Evolutionary conservation across 768 basidiomycete genomes (phyloP), one percentile per base, ranked within the genome.

Genomic region (Gymnopilus junonius): DNA sequence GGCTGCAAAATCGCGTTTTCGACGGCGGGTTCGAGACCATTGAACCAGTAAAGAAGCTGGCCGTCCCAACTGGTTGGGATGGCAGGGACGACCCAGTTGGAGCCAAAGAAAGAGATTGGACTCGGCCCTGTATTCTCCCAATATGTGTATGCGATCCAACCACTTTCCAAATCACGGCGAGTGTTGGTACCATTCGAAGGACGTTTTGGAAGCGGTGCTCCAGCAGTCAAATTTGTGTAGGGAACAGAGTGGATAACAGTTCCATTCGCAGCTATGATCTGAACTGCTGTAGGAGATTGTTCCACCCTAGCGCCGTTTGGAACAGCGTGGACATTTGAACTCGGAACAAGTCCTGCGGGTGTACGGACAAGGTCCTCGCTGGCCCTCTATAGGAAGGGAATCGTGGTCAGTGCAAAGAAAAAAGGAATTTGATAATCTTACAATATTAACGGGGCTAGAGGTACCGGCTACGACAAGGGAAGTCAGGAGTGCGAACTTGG

Each of bases 11-110:
- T 51, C 8, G 15, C 48, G 23, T 10, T 20, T 17, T 17, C 17
- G 29, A 31, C 31, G 3, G 3, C 14, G 11, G 29, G 29, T 29
- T n/a, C 48, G 27, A 51, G 48, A 20, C 48, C 48, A n/a, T 51
- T 51, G 48, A 51, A 51, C 48, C 48, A 51, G 48, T 51, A 51
- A 20, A 51, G 48, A 15, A 51, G 48, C 48, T 31, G 48, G 48
- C 48, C 48, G 17, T 32, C 29, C 12, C 15, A 32, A 17, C 7
- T n/a, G 17, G 48, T 1, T 15, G 48, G 48, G 2, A 29, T 23
- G 29, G 23, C 15, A 15, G 48, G 48, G 20, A 51, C 48, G 29
- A 31, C 15, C 48, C 48, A 51, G 29, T 51, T 51, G 48, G 31
- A 31, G 48, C 31, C 31, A n/a, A 51, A 51, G 48, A 51, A 51